Evolutionary conservation across 73 alveolate species (phyloP), one percentile per base, ranked within the genome.

Genomic region (Uronychia binucleata): DNA sequence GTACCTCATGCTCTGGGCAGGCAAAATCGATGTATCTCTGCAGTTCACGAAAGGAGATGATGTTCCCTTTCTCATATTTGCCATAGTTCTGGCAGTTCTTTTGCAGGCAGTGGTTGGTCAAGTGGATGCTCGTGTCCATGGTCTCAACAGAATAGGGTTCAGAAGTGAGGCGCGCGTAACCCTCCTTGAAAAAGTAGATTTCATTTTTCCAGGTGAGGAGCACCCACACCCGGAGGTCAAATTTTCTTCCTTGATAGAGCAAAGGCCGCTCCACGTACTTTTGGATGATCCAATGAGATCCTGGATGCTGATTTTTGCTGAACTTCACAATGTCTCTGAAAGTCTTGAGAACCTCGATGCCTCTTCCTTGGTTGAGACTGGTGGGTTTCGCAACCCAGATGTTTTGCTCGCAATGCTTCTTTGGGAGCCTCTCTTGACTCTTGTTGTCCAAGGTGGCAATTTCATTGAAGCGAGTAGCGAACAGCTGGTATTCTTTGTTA

Each of bases 221-320:
- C 31, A 92, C 99, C 96, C 97, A 96, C 75, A 93, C 87, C 84
- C 99, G 89, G 79, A 96, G 88, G 89, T 96, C 99, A 85, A 94
- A 96, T 78, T 96, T 96, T 59, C 99, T 94, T 57, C 93, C 89
- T 27, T 91, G 84, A 77, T 92, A 87, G 75, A 96, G 81, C 35
- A 96, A 80, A 28, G 99, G 99, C 59, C 90, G 92, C 84, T 94
- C 98, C 29, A 96, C 94, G 84, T 96, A 96, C 84, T 96, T 94
- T 92, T 96, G 96, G 34, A 96, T 86, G n/a, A 96, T 84, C 32
- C 88, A 94, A 78, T 94, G 85, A 57, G 67, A 46, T 46, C 67
- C 67, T 46, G 67, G 67, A 11, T 11, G n/a, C 19, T 46, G 67
- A 46, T 46, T 46, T 19, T 46, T 46, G 19, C 67, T 46, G 19